Base-by-base conservation (phyloP, 2,329 filamentous ascomycete genomes). In the Dryadomyces quercivorus region DNA sequence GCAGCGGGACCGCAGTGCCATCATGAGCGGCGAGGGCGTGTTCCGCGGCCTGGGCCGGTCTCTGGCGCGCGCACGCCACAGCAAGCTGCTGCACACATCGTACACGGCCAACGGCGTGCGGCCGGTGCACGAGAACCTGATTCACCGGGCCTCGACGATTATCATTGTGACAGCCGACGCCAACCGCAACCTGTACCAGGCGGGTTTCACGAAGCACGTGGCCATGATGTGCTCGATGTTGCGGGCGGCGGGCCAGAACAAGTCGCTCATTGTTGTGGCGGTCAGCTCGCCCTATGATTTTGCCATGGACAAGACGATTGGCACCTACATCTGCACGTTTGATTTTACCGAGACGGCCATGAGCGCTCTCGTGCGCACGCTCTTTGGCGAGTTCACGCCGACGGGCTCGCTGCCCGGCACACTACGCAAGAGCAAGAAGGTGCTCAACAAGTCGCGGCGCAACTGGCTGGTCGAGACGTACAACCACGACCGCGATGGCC, bases 261-360 rank as follows among this genome's bases (percentile, higher is more conserved):
- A 95, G 69, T 88, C 91, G 1, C 72, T 96, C 42, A 84, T 96
- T 22, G 92, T 96, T 3, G 86, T 96, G 8, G 87, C 92, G 1
- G 91, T 95, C 61, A 95, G 90, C 69, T 96, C 91, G 1, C 92
- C 92, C 0, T 97, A 96, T 67, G 92, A 97, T 67, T 97, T 97
- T 66, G 90, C 89, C 47, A 90, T 92, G 79, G 92, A 97, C 63
- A 85, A 86, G 59, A 83, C 83, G 1, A 92, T 97, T 44, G 87
- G 88, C 6, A 95, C 91, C 1, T 96, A 96, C 63, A 78, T 97
- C 44, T 96, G 92, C 72, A 95, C 91, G 0, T 96, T 94, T 67
- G 91, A 96, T 70, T 96, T 95, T 63, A 96, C 92, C 0, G 92
- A 96, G 62, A 92, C 87, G 8, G 90, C 92, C 18, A 81, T 96